Percentiles rank a stretch among this genome's conserved stretches.
Conservation (phyloP, 2,329 filamentous ascomycete genomes). For the Fusarium sp. region DNA sequence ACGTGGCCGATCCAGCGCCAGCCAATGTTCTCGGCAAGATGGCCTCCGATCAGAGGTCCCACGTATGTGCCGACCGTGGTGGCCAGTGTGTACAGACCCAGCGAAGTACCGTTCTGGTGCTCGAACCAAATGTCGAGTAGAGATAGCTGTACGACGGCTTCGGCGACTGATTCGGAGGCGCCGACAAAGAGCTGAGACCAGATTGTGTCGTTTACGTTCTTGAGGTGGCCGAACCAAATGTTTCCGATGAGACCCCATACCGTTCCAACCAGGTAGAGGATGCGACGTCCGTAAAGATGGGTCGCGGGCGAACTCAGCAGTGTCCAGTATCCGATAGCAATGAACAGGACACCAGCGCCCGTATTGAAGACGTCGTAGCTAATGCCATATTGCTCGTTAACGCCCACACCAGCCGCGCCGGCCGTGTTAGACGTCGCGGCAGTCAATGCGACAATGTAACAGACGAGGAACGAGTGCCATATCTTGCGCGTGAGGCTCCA, state of each 20-base stretch:
- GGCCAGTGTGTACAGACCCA: constrained; percentile 67
- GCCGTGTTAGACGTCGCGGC: constrained; percentile 69
- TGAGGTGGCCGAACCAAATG: constrained; percentile 64
- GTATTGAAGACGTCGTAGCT: constrained; percentile 65
- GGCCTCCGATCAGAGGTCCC: constrained; percentile 65
- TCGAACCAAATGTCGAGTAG: constrained; percentile 69
- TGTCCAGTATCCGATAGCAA: constrained; percentile 68
- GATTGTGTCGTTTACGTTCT: constrained; percentile 59
- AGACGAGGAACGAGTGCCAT: constrained; percentile 64
- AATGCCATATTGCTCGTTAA: constrained; percentile 63
- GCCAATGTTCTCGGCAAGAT: constrained; percentile 60
- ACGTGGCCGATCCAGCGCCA: constrained; percentile 69
- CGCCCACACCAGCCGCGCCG: constrained; percentile 63
- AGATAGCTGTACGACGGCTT: constrained; percentile 68
- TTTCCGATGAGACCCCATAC: constrained; percentile 62
- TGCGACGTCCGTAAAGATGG: constrained; percentile 65
- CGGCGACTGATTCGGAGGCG: constrained; percentile 67
- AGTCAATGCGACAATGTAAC: constrained; percentile 66
- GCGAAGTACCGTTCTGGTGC: constrained; percentile 65
- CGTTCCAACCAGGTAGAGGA: constrained; percentile 66
- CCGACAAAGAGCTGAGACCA: constrained; percentile 70
- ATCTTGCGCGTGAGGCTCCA: constrained; percentile 61
- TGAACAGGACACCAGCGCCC: constrained; percentile 67
- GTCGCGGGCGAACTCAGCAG: constrained; percentile 65
- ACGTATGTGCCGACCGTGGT: constrained; percentile 68